Evolutionary conservation across 2,329 filamentous ascomycete genomes (phyloP), one percentile per base, ranked within the genome.

Genomic region (Ophiostoma pallidulum): DNA sequence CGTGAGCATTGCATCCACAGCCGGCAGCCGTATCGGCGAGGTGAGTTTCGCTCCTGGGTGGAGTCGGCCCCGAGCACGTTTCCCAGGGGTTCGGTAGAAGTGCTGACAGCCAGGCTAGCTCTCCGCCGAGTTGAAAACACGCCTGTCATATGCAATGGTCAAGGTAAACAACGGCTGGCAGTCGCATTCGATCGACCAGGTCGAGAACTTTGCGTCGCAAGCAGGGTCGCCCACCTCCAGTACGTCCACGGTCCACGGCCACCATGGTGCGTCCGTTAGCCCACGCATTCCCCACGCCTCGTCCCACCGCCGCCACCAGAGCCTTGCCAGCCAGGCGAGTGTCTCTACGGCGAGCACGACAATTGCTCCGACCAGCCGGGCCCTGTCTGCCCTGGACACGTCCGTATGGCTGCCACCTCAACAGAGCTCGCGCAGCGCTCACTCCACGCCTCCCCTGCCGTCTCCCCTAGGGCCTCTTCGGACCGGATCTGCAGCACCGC

Each of bases 151-250:
- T 64, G 91, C 91, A 54, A 92, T 94, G 77, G 77, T 94, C 61
- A 96, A 95, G 65, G 85, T 96, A 35, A 87, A 88, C 61, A 82
- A 94, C 60, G 88, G 87, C 50, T 92, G 89, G 84, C 85, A 94
- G 65, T 76, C 82, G 42, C 80, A 84, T 53, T 80, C 80, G 16
- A 78, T 92, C 49, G 81, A 84, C 47, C 85, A 91, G 64, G 77
- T 91, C 26, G 87, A 91, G 65, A 78, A 77, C 40, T 67, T 87
- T 35, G 78, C 85, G 9, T 86, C 85, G 2, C 80, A 84, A 46
- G 75, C 74, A 49, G 76, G 72, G 18, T 86, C 83, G 1, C 79
- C 81, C 22, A 68, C 73, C 29, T 73, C 82, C 41, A 75, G 74
- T 63, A 68, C 72, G 49, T 74, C 78, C 24, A 74, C 77, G 47